A percentile compares a stretch with the other conserved stretches of the same genome.
Evolutionary conservation across 371 early-diverging fungal species (phyloP).

Genomic region (Sporodiniella umbellata): DNA sequence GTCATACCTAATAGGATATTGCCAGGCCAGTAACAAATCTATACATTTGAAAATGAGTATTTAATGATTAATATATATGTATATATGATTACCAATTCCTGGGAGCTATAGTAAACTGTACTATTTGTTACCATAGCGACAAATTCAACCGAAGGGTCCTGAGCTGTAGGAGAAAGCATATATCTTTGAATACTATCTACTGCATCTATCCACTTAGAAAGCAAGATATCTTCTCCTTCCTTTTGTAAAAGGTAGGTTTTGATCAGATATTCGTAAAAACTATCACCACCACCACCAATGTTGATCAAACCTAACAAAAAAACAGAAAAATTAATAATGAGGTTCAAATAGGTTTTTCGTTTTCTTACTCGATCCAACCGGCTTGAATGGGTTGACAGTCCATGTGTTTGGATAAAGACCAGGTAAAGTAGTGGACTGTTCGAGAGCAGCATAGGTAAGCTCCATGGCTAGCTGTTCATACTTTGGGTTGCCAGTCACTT

Average conservation of each 20-base stretch:
- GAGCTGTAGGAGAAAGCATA: conserved; percentile 27
- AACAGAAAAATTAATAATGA: background rate
- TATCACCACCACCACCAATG: conserved; percentile 69
- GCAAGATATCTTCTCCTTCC: conserved; percentile 29
- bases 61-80: background rate
- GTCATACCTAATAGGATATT: conserved; percentile 32
- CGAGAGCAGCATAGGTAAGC: conserved; percentile 40
- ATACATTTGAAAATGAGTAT: background rate
- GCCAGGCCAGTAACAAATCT: conserved; percentile 44
- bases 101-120: conserved; percentile 15
- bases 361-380: conserved; percentile 16
- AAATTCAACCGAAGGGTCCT: conserved; percentile 29
- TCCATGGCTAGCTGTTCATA: conserved; percentile 52
- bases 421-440: conserved; percentile 36
- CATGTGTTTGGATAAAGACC: conserved; percentile 52
- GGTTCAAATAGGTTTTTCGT: background rate
- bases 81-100: conserved; percentile 30
- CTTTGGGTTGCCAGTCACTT: conserved; percentile 60
- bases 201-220: conserved; percentile 28
- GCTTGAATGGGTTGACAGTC: conserved; percentile 24
- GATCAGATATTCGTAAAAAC: conserved; percentile 83
- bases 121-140: conserved; percentile 28
- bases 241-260: conserved; percentile 64
- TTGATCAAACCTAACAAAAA: conserved; percentile 32
- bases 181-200: conserved; percentile 41